These are phyloP conservation scores for Glycine latifolia DNA, from an alignment of 306 rosid species.

Conservation along the genomic window DNA sequence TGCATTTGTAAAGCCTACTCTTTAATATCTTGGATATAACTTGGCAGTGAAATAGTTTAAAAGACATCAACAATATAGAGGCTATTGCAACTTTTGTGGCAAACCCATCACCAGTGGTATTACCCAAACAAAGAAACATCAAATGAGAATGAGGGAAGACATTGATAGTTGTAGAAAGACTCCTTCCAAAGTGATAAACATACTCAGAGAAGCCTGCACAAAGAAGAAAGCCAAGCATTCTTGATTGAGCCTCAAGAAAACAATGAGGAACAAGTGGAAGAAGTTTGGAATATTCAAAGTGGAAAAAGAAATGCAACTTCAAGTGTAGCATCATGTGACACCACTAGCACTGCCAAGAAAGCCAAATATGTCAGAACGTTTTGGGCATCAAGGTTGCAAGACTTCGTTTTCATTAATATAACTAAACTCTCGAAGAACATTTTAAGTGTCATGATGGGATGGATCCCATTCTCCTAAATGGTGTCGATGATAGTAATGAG, in stretches of 20 bases:
- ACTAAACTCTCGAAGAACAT: neutral
- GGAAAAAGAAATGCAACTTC: neutral
- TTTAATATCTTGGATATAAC: neutral
- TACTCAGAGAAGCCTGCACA: neutral
- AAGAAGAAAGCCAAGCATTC: neutral
- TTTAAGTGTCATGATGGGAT: neutral
- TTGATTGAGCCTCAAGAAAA: conserved; percentile 2
- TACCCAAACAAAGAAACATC: neutral
- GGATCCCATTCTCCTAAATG: neutral
- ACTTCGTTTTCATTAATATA: no score
- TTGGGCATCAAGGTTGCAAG: neutral
- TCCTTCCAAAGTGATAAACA: neutral
- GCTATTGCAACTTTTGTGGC: neutral
- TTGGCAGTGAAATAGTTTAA: neutral
- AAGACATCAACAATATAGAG: neutral
- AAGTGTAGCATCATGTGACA: neutral
- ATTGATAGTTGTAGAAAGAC: neutral
- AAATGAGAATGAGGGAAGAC: neutral
- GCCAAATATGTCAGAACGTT: neutral
- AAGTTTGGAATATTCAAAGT: neutral
- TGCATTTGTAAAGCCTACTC: neutral
- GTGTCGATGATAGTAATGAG: neutral
- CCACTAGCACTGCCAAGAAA: neutral
- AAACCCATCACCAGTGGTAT: neutral
- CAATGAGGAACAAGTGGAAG: neutral